Evolutionary conservation across 2,329 filamentous ascomycete species (phyloP), one percentile per base, ranked within the genome.

Genomic region (Cercospora sp.): DNA sequence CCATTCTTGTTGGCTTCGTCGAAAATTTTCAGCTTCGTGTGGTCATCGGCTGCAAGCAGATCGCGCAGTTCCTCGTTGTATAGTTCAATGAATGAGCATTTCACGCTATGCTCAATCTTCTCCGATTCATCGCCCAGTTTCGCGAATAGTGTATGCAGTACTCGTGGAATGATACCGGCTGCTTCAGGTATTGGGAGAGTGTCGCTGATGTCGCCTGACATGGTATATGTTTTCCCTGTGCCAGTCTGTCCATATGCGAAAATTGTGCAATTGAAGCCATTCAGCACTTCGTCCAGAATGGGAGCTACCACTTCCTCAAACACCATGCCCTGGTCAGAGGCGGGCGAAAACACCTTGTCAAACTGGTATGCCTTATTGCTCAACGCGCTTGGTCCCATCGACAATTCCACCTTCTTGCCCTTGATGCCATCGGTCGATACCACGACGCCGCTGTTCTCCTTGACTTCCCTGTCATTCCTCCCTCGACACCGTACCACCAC

Each of bases 171-270:
- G 74, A 99, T 98, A 74, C 95, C 95, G 30, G 96, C 95, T 45
- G 89, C 90, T 77, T 98, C 95, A 1, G 94, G 94, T 13, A 97
- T 85, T 68, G 97, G 89, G 1, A 94, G 93, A 43, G 93, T 92
- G 74, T 97, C 92, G 13, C 87, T 92, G 88, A 99, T 97, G 79
- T 99, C 94, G 65, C 95, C 95, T 0, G 94, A 97, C 95, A 99
- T 99, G 26, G 95, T 99, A 80, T 99, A 99, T 13, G 95, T 99
- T 80, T 99, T 99, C 74, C 95, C 95, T 0, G 95, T 99, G 55
- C 95, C 95, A 0, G 95, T 99, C 80, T 99, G 95, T 28, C 95
- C 95, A 79, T 99, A 99, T 37, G 95, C 95, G 76, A 99, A 99
- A 69, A 99, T 97, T 5, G 95, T 99, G 82, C 95, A 99, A 80